phyloP scores from a whole-genome alignment of 352 stramenopile species.

The Elongisporangium undulatum region DNA sequence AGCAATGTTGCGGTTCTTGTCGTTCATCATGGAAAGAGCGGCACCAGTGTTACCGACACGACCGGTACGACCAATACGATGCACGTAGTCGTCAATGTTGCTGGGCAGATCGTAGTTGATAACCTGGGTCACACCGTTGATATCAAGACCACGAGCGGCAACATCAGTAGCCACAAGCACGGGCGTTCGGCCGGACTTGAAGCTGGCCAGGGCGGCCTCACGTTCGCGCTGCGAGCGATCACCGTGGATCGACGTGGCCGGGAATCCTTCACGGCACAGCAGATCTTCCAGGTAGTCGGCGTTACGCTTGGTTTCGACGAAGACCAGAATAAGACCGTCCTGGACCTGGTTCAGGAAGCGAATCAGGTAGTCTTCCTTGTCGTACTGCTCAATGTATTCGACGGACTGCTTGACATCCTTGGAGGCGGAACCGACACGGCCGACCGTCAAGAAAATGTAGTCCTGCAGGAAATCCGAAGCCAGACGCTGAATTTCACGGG shows the following conservation, averaged over 20 bases:
- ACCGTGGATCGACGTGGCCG: constrained; percentile 96
- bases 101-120: constrained; percentile 99
- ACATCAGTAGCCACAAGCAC: constrained; percentile 99
- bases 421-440: constrained; percentile 95
- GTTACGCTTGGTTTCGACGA: constrained; percentile 98
- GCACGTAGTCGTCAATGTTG: constrained; percentile 99
- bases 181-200: constrained; percentile 88
- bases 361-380: constrained; percentile 97
- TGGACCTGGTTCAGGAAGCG: constrained; percentile 93
- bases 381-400: constrained; percentile 96
- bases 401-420: constrained; percentile 98
- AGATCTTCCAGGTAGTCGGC: constrained; percentile 96
- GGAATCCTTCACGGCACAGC: constrained; percentile 90
- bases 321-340: constrained; percentile 94
- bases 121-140: constrained; percentile 94
- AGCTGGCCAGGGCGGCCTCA: constrained; percentile 90
- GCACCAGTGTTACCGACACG: constrained; percentile 97
- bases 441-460: constrained; percentile 99
- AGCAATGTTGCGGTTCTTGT: constrained; percentile 97
- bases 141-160: constrained; percentile 97
- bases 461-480: constrained; percentile 97
- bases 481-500: constrained; percentile 94
- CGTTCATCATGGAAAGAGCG: constrained; percentile 98
- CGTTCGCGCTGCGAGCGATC: constrained; percentile 96
- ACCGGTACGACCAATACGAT: constrained; percentile 98